Conservation (phyloP, 805 yeast species). For the Saccharomyces cerevisiae region DNA sequence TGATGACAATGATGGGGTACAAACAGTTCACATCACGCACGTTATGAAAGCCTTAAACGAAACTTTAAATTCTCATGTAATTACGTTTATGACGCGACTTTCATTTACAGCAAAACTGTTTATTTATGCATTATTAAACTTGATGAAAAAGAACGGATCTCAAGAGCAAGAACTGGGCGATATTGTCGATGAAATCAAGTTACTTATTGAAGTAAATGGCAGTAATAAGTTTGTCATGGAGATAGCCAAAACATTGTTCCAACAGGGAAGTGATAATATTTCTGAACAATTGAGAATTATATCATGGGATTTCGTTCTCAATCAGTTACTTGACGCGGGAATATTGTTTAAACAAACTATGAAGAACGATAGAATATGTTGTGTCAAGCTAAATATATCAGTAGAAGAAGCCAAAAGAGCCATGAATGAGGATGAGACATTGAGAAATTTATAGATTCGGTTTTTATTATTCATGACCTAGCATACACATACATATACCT, state of each 20-base stretch:
- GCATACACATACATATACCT: neutral
- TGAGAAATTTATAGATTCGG: slow-evolving; percentile 27
- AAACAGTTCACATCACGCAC: slow-evolving; percentile 61
- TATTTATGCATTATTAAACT: slow-evolving; percentile 56
- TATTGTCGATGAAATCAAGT: slow-evolving; percentile 65
- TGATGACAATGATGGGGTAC: slow-evolving; percentile 33
- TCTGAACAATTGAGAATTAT: slow-evolving; percentile 51
- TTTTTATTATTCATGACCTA: neutral
- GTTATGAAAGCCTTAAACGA: slow-evolving; percentile 74
- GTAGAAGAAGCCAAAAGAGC: slow-evolving; percentile 60
- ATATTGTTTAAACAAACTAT: slow-evolving; percentile 59
- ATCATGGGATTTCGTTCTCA: slow-evolving; percentile 43
- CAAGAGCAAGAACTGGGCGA: slow-evolving; percentile 71
- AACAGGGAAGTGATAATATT: slow-evolving; percentile 29
- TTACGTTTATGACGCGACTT: slow-evolving; percentile 47
- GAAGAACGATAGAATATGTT: slow-evolving; percentile 57
- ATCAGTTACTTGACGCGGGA: slow-evolving; percentile 74
- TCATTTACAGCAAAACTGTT: slow-evolving; percentile 66
- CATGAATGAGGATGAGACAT: slow-evolving; percentile 46
- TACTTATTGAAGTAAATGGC: slow-evolving; percentile 38
- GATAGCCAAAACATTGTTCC: slow-evolving; percentile 29
- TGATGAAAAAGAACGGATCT: slow-evolving; percentile 57
- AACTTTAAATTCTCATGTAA: slow-evolving; percentile 66
- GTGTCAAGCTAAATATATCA: slow-evolving; percentile 58
- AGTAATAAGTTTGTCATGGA: slow-evolving; percentile 23